Conservation (phyloP, 352 stramenopile genomes). For the Pythium sp. region DNA sequence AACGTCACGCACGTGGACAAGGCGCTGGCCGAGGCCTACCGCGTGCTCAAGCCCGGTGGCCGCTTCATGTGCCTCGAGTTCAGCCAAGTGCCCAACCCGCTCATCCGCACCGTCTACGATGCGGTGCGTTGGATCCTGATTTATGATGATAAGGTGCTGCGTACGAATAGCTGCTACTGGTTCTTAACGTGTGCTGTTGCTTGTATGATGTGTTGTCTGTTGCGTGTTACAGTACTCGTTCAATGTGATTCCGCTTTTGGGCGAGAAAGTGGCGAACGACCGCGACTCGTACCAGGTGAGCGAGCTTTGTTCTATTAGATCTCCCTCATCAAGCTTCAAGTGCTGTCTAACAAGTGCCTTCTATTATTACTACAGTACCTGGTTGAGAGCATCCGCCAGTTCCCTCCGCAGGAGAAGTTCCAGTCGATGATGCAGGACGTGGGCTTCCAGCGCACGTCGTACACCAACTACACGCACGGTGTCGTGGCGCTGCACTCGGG, state of each 20-base stretch:
- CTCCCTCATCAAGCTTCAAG: not conserved
- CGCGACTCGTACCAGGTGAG: slow-evolving; percentile 94
- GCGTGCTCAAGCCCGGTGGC: slow-evolving; percentile 95
- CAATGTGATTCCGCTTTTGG: slow-evolving; percentile 95
- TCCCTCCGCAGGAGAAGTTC: slow-evolving; percentile 96
- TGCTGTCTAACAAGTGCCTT: not conserved
- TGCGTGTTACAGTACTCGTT: slow-evolving; percentile 93
- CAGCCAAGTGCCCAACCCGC: slow-evolving; percentile 90
- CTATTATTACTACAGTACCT: slow-evolving; percentile 83
- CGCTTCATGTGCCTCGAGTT: slow-evolving; percentile 99
- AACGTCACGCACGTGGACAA: slow-evolving; percentile 98
- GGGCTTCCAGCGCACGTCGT: slow-evolving; percentile 92
- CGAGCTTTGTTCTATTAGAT: not conserved
- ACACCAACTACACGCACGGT: slow-evolving; percentile 97
- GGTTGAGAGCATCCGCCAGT: slow-evolving; percentile 99
- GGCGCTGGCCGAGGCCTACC: slow-evolving; percentile 92
- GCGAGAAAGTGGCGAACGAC: slow-evolving; percentile 95
- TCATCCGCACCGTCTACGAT: slow-evolving; percentile 95
- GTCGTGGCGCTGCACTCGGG: slow-evolving; percentile 97
- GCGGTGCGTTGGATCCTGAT: slow-evolving; percentile 35
- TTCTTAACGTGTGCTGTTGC: not conserved
- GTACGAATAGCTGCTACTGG: not conserved
- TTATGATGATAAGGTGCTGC: not conserved
- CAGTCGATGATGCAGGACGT: slow-evolving; percentile 91
- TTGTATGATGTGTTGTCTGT: slow-evolving; percentile 4